Evolutionary conservation across 495 filamentous ascomycete genomes (phyloP), one percentile per base, ranked within the genome.

Genomic region (Daldinia caldariorum): DNA sequence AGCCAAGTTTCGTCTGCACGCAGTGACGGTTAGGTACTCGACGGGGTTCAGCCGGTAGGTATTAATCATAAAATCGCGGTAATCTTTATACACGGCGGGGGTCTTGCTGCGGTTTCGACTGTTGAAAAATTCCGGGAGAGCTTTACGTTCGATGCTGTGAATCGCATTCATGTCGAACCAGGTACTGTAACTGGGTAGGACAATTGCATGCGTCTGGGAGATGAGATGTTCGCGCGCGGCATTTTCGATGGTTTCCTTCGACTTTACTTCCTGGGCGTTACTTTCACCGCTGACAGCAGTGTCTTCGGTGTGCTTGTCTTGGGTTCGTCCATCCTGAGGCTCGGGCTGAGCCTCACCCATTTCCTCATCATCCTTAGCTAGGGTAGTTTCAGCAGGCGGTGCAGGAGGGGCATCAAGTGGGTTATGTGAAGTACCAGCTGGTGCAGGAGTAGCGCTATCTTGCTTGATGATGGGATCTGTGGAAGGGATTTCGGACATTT

Each of bases 11-110:
- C 95, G 89, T 67, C 95, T 84, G 77, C 95, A 99, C n/a, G 95
- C 95, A 9, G 95, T 99, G 59, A 99, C 93, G 14, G 96, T 99
- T 43, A 99, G 85, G 75, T 99, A 99, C 79, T 99, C 95, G 29
- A 92, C 86, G 3, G 95, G 95, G 77, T 97, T 98, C 54, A 99
- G 81, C 20, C 95, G 88, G 79, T 99, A 99, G 16, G 95, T 97
- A 78, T 98, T 98, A 79, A 99, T 94, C 95, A 99, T 99, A 79
- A 99, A 99, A 75, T 98, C 94, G 66, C 95, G 89, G 79, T 98
- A 98, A 76, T 99, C 95, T 80, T 97, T 97, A 80, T 98, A 99
- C 14, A 97, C 92, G n/a, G 93, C 89, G 4, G 92, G 89, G 0
- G 95, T 99, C 83, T 99, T 99, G 87, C 94, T 97, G 74, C 95